Conservation (phyloP, 2,329 filamentous ascomycete species). For the Cladophialophora psammophila region DNA sequence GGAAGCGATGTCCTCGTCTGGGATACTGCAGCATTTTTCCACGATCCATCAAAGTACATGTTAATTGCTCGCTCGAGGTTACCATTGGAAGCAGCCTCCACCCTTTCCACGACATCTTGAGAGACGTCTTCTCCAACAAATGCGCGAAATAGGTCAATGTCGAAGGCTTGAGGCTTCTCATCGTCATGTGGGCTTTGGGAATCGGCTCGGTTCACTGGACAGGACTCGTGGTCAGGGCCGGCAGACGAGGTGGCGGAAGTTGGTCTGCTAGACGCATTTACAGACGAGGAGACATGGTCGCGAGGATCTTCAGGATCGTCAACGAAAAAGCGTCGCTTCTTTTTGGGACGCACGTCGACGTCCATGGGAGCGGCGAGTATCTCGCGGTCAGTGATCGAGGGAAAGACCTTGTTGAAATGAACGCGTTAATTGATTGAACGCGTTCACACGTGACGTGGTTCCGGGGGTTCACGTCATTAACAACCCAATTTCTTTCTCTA, state of each 20-base stretch:
- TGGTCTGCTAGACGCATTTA: conserved; percentile 43
- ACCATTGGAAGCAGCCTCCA: conserved; percentile 59
- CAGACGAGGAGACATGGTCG: conserved; percentile 41
- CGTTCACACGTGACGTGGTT: conserved; percentile 27
- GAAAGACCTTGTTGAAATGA: conserved; percentile 1
- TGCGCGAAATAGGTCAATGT: conserved; percentile 62
- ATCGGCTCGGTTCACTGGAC: conserved; percentile 31
- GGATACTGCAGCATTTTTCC: conserved; percentile 49
- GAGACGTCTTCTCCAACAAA: conserved; percentile 64
- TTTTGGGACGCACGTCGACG: conserved; percentile 62
- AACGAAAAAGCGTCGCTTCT: conserved; percentile 70
- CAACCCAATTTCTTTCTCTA: conserved; percentile 9
- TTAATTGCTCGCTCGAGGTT: conserved; percentile 69
- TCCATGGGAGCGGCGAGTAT: conserved; percentile 41
- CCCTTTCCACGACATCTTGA: conserved; percentile 52
- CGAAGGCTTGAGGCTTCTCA: conserved; percentile 53
- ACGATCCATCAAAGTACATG: conserved; percentile 70
- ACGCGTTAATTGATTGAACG: conserved; percentile 10
- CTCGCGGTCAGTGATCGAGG: neutral
- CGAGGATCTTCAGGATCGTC: conserved; percentile 53
- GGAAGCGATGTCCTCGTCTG: conserved; percentile 13
- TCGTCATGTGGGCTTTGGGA: conserved; percentile 20
- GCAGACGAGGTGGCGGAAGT: conserved; percentile 39
- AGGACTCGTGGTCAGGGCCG: conserved; percentile 19
- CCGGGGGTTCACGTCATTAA: neutral